Percentiles rank a stretch among this genome's conserved stretches.
These are phyloP conservation scores for Fraxinus latifolia DNA, from an alignment of 305 asterid species.

Conservation along the genomic window DNA sequence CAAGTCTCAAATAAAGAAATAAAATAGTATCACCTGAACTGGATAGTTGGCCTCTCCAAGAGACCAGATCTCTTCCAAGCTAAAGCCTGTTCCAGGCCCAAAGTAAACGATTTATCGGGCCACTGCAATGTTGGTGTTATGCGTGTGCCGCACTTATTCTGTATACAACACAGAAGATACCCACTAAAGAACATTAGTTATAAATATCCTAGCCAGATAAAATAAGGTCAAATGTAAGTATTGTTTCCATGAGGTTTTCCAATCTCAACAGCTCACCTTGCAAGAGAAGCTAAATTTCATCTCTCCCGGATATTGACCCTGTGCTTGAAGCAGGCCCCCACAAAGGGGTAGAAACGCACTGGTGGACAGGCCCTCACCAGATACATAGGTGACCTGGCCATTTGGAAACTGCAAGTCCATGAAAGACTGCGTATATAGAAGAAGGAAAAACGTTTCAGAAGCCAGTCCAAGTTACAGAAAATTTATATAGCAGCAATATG, in stretches of 20 bases:
- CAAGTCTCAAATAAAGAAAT: not conserved
- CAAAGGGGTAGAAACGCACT: slow-evolving; percentile 74
- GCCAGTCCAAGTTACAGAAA: not conserved
- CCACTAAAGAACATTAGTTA: not conserved
- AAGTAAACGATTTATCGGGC: slow-evolving; percentile 88
- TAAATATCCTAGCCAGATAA: not conserved
- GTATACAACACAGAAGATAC: slow-evolving; percentile 24
- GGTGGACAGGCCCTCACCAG: slow-evolving; percentile 93
- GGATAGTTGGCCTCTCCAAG: slow-evolving; percentile 82
- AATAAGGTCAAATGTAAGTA: slow-evolving; percentile 16
- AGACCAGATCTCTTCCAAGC: slow-evolving; percentile 99
- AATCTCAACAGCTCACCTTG: slow-evolving; percentile 57
- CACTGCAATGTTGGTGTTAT: slow-evolving; percentile 74
- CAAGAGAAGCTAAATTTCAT: slow-evolving; percentile 94
- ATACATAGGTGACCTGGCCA: slow-evolving; percentile 83
- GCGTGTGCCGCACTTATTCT: slow-evolving; percentile 92
- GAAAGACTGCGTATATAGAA: slow-evolving; percentile 62
- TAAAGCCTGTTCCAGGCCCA: slow-evolving; percentile 78
- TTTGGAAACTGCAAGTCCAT: slow-evolving; percentile 98
- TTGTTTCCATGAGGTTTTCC: not conserved
- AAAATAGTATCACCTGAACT: slow-evolving; percentile 54
- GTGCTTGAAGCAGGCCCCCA: slow-evolving; percentile 58
- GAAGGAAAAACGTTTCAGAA: not conserved
- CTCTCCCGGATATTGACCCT: slow-evolving; percentile 93
- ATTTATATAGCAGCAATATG: not conserved